A percentile compares a stretch with the other conserved stretches of the same genome.
Evolutionary conservation across 1,139 yeast genomes (phyloP).

Genomic region (Hanseniaspora gamundiae): DNA sequence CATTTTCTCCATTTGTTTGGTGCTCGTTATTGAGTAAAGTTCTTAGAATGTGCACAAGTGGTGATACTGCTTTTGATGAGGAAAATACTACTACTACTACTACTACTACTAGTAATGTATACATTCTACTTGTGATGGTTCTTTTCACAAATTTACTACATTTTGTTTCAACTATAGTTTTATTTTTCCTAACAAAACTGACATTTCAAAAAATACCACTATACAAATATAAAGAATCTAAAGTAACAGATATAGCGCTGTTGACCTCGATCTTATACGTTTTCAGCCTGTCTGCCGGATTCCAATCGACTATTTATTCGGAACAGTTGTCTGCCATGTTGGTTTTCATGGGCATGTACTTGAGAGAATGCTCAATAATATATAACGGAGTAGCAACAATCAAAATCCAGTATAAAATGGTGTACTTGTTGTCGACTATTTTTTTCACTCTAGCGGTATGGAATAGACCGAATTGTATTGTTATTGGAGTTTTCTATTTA

Average conservation of each 20-base stretch:
- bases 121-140: background rate
- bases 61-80: background rate
- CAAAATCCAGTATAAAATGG: background rate
- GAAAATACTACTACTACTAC: background rate
- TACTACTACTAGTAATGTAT: background rate
- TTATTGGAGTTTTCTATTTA: constrained; percentile 58
- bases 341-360: background rate
- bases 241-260: background rate
- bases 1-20: constrained; percentile 1
- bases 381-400: background rate
- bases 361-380: background rate
- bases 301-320: background rate
- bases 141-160: background rate
- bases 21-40: background rate
- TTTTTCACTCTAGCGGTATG: constrained; percentile 45
- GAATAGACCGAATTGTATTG: constrained; percentile 62
- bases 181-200: background rate
- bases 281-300: background rate
- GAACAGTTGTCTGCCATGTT: background rate
- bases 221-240: background rate
- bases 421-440: constrained; percentile 36
- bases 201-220: background rate
- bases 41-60: background rate
- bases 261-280: background rate
- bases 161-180: background rate